Evolutionary conservation across 2,329 filamentous ascomycete genomes (phyloP).

Genomic region (Monosporascus sp.): DNA sequence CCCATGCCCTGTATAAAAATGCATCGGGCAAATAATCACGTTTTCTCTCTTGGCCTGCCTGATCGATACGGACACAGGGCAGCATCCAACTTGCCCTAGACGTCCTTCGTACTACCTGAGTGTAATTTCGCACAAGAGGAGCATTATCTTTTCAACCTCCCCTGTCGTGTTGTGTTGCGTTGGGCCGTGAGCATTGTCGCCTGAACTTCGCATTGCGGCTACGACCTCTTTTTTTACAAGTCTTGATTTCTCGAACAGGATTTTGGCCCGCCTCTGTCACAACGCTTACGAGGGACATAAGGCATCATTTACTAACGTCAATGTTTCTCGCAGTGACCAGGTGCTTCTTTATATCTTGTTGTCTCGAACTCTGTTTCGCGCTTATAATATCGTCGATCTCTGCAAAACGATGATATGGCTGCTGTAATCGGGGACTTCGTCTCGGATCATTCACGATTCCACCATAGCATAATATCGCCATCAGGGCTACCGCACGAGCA

Average conservation of each 20-base stretch:
- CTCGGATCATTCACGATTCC: slow-evolving; percentile 65
- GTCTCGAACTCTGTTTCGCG: background rate
- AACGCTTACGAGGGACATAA: background rate
- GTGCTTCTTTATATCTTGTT: slow-evolving; percentile 1
- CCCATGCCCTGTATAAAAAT: background rate
- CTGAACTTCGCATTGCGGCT: slow-evolving; percentile 3
- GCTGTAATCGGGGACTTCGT: slow-evolving; percentile 66
- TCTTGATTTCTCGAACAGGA: slow-evolving; percentile 1
- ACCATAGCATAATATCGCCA: slow-evolving; percentile 57
- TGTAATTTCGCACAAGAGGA: slow-evolving; percentile 2
- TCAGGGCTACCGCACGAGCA: slow-evolving; percentile 41
- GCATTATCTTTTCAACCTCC: slow-evolving; percentile 10
- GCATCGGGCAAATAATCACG: background rate
- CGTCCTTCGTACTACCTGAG: background rate
- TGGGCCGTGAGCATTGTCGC: slow-evolving; percentile 14
- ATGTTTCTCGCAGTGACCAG: background rate
- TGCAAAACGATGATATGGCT: slow-evolving; percentile 49
- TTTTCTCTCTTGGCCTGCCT: background rate
- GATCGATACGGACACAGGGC: background rate
- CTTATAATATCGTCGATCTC: background rate
- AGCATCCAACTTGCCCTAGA: background rate
- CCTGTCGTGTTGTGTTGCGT: slow-evolving; percentile 10
- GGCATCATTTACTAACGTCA: background rate
- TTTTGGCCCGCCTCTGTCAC: background rate
- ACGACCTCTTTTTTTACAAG: slow-evolving; percentile 12